Conservation (phyloP, 768 basidiomycete genomes). For the Suillus alpinus region DNA sequence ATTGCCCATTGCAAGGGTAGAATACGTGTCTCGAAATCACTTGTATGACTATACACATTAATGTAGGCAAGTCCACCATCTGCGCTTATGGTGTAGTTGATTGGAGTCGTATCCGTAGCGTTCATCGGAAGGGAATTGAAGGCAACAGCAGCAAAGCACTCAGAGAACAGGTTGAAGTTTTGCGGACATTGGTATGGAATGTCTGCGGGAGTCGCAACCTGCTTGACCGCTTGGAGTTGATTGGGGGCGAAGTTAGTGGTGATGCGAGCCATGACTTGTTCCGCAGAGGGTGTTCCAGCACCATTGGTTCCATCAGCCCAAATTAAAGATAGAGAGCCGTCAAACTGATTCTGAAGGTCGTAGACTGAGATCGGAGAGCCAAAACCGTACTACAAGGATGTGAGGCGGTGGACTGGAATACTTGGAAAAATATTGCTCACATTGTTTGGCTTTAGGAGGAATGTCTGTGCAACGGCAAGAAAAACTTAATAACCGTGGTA, state of each 20-base stretch:
- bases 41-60: constrained; percentile 61
- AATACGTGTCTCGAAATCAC: constrained; percentile 66
- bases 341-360: constrained; percentile 46
- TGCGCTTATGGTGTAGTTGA: constrained; percentile 70
- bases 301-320: constrained; percentile 72
- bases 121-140: constrained; percentile 56
- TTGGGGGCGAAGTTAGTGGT: constrained; percentile 46
- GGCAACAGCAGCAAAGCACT: constrained; percentile 66
- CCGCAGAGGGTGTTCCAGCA: constrained; percentile 50
- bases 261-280: constrained; percentile 58
- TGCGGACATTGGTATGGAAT: constrained; percentile 62
- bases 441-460: constrained; percentile 56
- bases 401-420: not conserved
- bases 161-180: constrained; percentile 68
- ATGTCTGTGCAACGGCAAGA: constrained; percentile 59
- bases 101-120: constrained; percentile 25
- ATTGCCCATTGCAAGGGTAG: constrained; percentile 77
- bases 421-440: constrained; percentile 33
- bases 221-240: constrained; percentile 49
- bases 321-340: constrained; percentile 49
- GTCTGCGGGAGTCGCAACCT: constrained; percentile 44
- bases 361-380: constrained; percentile 52
- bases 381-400: constrained; percentile 51
- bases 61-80: constrained; percentile 65
- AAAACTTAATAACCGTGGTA: constrained; percentile 36